A percentile compares a stretch with the other conserved stretches of the same genome.
Evolutionary conservation across 2,329 filamentous ascomycete genomes (phyloP).

Genomic region (Hirsutella thompsonii): DNA sequence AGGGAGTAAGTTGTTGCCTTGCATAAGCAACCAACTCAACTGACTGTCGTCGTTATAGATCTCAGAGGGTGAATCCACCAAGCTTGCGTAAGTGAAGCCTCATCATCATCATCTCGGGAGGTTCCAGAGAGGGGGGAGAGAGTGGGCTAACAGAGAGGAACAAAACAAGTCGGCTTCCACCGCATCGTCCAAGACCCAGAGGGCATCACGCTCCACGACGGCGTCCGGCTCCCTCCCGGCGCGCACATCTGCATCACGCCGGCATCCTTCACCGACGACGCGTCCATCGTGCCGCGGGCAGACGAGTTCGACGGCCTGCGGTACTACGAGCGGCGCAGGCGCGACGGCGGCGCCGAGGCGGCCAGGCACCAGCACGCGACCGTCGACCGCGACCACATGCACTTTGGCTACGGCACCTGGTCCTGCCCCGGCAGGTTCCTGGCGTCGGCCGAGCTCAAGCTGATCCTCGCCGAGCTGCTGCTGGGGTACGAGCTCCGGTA

Average conservation of each 20-base stretch:
- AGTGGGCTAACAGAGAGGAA: neutral
- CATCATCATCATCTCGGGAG: neutral
- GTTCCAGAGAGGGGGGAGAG: no score
- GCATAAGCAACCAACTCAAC: no score
- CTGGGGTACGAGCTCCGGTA: conserved; percentile 4
- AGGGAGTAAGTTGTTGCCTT: conserved; percentile 5
- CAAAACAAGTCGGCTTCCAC: conserved; percentile 3
- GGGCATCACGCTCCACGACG: conserved; percentile 5
- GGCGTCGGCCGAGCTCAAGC: conserved; percentile 5
- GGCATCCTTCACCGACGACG: conserved; percentile 2
- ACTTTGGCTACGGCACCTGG: conserved; percentile 7
- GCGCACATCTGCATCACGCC: conserved; percentile 4
- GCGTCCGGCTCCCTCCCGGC: conserved; percentile 3
- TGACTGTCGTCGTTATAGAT: conserved; percentile 3
- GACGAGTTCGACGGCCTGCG: conserved; percentile 5
- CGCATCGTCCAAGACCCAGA: conserved; percentile 4
- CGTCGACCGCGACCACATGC: conserved; percentile 5
- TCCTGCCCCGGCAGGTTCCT: conserved; percentile 7
- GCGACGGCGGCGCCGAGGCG: neutral
- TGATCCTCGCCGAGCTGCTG: conserved; percentile 3
- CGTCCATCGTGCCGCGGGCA: neutral
- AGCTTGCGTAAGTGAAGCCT: conserved; percentile 1
- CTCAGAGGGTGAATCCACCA: conserved; percentile 4
- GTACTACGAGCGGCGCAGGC: conserved; percentile 4
- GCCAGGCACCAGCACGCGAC: conserved; percentile 6